phyloP scores from a whole-genome alignment of 495 filamentous ascomycete species.

The Tuber aestivum region DNA sequence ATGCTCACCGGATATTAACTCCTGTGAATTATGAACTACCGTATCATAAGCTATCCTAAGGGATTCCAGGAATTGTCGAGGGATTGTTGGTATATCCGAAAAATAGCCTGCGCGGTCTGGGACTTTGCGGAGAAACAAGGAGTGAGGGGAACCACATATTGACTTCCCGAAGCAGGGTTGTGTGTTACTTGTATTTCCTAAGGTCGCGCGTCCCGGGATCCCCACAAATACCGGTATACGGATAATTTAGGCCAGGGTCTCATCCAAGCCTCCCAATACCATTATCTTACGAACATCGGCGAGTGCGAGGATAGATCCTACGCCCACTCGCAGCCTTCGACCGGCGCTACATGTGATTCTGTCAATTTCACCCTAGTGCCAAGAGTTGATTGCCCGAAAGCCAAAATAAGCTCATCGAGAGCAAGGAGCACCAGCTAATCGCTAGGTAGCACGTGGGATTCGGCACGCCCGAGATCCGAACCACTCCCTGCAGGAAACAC shows the following conservation, averaged over 20 bases:
- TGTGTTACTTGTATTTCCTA: background rate
- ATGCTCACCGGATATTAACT: background rate
- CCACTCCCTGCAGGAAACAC: background rate
- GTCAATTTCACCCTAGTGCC: background rate
- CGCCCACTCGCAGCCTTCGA: background rate
- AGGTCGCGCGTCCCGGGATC: background rate
- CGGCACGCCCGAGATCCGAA: slow-evolving; percentile 1
- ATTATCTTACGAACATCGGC: background rate
- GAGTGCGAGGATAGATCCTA: background rate
- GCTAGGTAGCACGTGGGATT: background rate
- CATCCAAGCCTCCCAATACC: background rate
- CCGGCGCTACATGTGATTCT: background rate
- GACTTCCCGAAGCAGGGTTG: background rate
- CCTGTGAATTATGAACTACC: background rate
- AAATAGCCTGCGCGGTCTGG: background rate
- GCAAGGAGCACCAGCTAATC: background rate
- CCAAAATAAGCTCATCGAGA: background rate
- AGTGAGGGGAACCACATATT: background rate
- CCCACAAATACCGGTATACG: background rate
- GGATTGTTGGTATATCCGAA: background rate
- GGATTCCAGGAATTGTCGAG: background rate
- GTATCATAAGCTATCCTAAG: background rate
- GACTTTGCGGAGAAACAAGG: background rate
- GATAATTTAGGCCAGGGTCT: background rate
- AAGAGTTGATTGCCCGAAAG: background rate